phyloP scores from a whole-genome alignment of 805 yeast genomes.

The Wickerhamiella lipophila region DNA sequence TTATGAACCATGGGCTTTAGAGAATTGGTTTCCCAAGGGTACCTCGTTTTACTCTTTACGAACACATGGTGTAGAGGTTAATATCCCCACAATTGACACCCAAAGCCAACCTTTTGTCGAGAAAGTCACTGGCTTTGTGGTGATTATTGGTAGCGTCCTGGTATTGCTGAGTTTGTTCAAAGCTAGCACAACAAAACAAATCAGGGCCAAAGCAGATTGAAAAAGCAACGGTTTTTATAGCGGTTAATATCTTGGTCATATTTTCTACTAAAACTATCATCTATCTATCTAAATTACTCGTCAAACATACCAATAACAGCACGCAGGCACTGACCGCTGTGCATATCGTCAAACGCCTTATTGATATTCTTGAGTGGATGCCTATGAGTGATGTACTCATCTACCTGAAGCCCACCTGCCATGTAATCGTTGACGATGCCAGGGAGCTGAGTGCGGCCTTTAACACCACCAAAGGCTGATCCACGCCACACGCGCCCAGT shows the following conservation, averaged over 20 bases:
- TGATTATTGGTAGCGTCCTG: conserved; percentile 3
- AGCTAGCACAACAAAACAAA: background rate
- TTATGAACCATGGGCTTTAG: conserved; percentile 35
- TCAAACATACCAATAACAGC: conserved; percentile 41
- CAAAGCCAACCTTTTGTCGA: conserved; percentile 19
- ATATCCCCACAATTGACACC: conserved; percentile 35
- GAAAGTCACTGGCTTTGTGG: background rate
- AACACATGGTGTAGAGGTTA: conserved; percentile 22
- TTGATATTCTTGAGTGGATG: conserved; percentile 68
- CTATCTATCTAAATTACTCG: background rate
- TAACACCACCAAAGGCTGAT: conserved; percentile 98
- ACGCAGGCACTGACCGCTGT: conserved; percentile 84
- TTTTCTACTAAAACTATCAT: too few relatives aligned
- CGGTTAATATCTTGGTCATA: background rate
- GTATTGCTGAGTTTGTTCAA: conserved; percentile 1
- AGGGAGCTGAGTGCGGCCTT: conserved; percentile 93
- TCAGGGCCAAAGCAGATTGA: background rate
- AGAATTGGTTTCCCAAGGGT: conserved; percentile 35
- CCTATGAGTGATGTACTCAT: conserved; percentile 89
- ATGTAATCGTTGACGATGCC: conserved; percentile 76
- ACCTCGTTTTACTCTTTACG: conserved; percentile 33
- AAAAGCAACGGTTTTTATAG: too few relatives aligned
- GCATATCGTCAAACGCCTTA: conserved; percentile 88
- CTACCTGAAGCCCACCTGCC: conserved; percentile 71
- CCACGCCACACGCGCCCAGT: conserved; percentile 99